Evolutionary conservation across 2,329 filamentous ascomycete species (phyloP).

Genomic region (Colletotrichum siamense): DNA sequence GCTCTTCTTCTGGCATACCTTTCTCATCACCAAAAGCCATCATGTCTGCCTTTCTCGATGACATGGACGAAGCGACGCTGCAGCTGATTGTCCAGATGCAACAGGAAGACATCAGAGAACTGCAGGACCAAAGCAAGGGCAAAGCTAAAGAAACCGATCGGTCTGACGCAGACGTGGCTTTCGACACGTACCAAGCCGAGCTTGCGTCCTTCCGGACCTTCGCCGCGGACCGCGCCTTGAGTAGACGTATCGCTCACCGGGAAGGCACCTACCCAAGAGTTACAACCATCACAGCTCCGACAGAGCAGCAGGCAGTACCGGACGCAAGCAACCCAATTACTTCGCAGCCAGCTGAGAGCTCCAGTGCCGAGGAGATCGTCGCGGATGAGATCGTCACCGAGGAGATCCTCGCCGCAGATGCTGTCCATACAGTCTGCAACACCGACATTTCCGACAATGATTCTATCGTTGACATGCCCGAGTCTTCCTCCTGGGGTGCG

Average conservation of each 20-base stretch:
- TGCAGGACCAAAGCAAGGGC: not conserved
- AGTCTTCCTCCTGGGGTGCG: not conserved
- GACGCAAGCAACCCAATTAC: not conserved
- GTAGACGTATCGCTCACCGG: not conserved
- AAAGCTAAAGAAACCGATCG: not conserved
- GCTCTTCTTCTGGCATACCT: not conserved
- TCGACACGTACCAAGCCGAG: not conserved
- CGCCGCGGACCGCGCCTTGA: not conserved
- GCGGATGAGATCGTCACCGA: accelerated
- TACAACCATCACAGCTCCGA: not conserved
- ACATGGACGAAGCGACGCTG: not conserved
- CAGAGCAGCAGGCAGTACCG: not conserved
- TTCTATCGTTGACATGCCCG: not conserved
- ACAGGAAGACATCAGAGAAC: not conserved
- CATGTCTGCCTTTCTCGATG: not conserved
- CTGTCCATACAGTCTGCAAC: not conserved
- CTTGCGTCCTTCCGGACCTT: not conserved
- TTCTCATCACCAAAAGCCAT: not conserved
- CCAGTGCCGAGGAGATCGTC: not conserved
- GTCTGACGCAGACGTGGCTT: not conserved
- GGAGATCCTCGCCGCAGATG: not conserved
- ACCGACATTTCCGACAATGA: accelerated
- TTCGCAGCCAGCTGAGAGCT: not conserved
- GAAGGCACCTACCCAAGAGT: not conserved
- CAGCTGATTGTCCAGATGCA: not conserved